Base-by-base conservation (phyloP, 2,329 filamentous ascomycete genomes). In the Tolypocladium paradoxum region DNA sequence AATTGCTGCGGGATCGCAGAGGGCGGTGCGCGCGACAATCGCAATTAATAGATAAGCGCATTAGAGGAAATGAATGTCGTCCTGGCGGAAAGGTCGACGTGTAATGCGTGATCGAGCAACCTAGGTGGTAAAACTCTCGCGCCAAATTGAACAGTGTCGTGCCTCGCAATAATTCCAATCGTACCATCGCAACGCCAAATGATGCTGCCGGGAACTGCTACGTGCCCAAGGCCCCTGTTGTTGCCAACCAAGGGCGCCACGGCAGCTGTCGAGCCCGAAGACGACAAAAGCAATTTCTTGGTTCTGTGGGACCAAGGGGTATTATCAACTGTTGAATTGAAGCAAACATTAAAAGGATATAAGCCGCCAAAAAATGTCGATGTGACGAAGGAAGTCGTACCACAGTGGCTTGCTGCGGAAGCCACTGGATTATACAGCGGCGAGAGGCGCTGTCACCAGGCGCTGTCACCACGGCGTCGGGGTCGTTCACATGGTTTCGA, bases 401-500 rank as follows among this genome's bases (percentile, higher is more conserved):
- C n/a, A 37, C 18, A 34, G 48, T 14, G 35, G 48, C 48, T 37
- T 20, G 20, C 29, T 9, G 27, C 6, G 18, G n/a, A 45, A 46
- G 29, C n/a, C 22, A 18, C 34, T 27, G 9, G 35, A 45, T 46
- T 7, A 11, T 37, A 43, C 34, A 48, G 48, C 27, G 40, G 29
- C 1, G 24, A n/a, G 18, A 29, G 18, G 6, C 6, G 20, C 14
- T 3, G 35, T 14, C 16, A 22, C 6, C 6, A 7, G 18, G 6
- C 6, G 20, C 14, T 3, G 35, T 14, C 16, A 22, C 6, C 6
- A 7, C 14, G 16, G 29, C 2, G 31, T 22, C n/a, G 36, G 18
- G 29, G 45, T 34, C 24, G 35, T 54, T 72, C 68, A 83, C 68
- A 84, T 71, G 55, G 69, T 76, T 58, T 81, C 78, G 57, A 84